Evolutionary conservation across 352 stramenopile genomes (phyloP), one percentile per base, ranked within the genome.

Genomic region (Pythium periplocum): DNA sequence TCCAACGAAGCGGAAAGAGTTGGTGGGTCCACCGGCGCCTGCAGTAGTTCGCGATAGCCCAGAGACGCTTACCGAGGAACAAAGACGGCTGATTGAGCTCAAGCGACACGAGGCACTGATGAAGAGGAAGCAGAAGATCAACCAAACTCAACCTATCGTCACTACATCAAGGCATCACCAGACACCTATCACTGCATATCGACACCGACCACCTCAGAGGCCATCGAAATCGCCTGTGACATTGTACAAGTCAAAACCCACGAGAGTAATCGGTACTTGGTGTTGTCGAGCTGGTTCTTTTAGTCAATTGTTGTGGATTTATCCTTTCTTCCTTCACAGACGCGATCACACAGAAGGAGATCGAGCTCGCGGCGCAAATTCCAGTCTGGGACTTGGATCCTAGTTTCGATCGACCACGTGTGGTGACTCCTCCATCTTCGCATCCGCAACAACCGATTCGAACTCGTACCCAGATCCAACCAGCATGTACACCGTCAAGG

Each of bases 91-190:
- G 37, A 79, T 93, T 11, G 83, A 91, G 56, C 39, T 52, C 3
- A 68, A 69, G 34, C 64, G 83, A 12, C 64, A 51, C 17, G 73
- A 86, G 44, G 81, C 80, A 35, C 61, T 93, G 11, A 72, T 81
- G 37, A 79, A 80, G 49, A 61, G 75, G 33, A 71, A 74, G 61
- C 66, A 65, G 10, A 58, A 61, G 9, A 17, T 62, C 8, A 11
- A 11, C 33, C 46, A 31, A 11, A 26, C 17, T 26, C 17, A 26
- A 26, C 17, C 17, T 26, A 26, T 26, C 17, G 17, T 26, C 17
- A 26, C 17, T 26, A 26, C 17, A 26, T 26, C 17, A 26, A 26
- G 17, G 17, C 17, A 26, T 26, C 17, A 26, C 17, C 17, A 26
- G 17, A 0, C 17, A 26, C 17, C 17, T 26, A 26, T 26, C 17